Evolutionary conservation across 768 basidiomycete species (phyloP).

Genomic region (Leccinum barrowsii): DNA sequence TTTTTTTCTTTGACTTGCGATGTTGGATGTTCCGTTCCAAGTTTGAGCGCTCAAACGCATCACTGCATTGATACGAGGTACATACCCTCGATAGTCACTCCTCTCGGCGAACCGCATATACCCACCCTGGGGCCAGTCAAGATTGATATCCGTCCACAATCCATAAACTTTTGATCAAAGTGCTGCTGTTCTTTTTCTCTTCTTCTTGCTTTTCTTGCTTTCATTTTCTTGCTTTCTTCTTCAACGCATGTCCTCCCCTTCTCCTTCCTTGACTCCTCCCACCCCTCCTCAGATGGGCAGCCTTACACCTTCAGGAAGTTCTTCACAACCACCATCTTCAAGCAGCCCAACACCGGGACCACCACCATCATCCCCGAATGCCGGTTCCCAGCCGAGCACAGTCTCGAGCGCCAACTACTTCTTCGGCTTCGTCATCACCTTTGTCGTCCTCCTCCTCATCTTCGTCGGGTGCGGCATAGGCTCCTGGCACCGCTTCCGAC

Average conservation of each 20-base stretch:
- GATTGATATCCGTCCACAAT: conserved; percentile 5
- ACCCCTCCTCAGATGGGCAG: not conserved
- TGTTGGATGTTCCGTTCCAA: not conserved
- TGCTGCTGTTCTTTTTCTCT: too few relatives aligned
- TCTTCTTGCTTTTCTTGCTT: not conserved
- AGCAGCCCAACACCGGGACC: not conserved
- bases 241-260: not conserved
- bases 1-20: not conserved
- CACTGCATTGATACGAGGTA: conserved; percentile 11
- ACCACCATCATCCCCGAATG: not conserved
- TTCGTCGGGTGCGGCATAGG: conserved; percentile 51
- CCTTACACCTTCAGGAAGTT: not conserved
- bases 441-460: conserved; percentile 38
- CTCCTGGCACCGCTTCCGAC: conserved; percentile 38
- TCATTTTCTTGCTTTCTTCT: not conserved
- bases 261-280: too few relatives aligned
- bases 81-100: not conserved
- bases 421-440: conserved; percentile 33
- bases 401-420: conserved; percentile 27
- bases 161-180: too few relatives aligned
- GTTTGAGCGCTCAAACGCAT: not conserved
- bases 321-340: not conserved
- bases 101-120: not conserved
- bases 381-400: not conserved
- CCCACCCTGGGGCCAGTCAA: not conserved